Evolutionary conservation across 2,329 filamentous ascomycete genomes (phyloP).

Genomic region (Laburnicola sp.): DNA sequence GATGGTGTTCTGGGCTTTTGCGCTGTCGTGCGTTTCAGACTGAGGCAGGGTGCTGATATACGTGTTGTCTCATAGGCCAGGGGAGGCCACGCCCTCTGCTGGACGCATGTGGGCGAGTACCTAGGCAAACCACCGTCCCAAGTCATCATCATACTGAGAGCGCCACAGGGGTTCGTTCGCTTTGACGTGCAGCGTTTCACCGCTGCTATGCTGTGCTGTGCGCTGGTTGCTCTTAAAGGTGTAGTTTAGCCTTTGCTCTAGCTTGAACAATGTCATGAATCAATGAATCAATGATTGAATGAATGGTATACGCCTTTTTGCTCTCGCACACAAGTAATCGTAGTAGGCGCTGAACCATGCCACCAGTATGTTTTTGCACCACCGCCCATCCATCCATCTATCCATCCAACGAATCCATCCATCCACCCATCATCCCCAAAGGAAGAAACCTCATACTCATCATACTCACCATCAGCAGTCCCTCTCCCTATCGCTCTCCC

Average conservation of each 20-base stretch:
- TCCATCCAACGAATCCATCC: background rate
- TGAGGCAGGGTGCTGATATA: conserved; percentile 12
- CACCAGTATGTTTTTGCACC: conserved; percentile 27
- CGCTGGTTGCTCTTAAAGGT: background rate
- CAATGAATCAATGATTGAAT: no score
- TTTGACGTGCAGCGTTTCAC: conserved; percentile 31
- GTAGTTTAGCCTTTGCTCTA: conserved; percentile 16
- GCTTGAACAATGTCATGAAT: conserved; percentile 2
- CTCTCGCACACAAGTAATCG: conserved; percentile 2
- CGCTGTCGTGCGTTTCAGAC: conserved; percentile 33
- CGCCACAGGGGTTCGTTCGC: conserved; percentile 22
- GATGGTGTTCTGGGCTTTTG: conserved; percentile 8
- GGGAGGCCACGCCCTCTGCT: conserved; percentile 1
- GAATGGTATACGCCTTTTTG: background rate
- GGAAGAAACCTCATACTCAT: background rate
- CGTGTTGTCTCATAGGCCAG: conserved; percentile 19
- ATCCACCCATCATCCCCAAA: background rate
- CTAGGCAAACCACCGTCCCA: conserved; percentile 15
- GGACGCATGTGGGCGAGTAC: conserved; percentile 23
- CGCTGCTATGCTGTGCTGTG: conserved; percentile 18
- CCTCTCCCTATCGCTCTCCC: conserved; percentile 17
- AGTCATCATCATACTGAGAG: conserved; percentile 19
- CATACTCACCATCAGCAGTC: conserved; percentile 13
- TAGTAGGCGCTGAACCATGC: conserved; percentile 19
- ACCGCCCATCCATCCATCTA: conserved; percentile 21